A percentile compares a stretch with the other conserved stretches of the same genome.
Conservation (phyloP, 1,284 basidiomycete species). For the Malassezia dermatis region DNA sequence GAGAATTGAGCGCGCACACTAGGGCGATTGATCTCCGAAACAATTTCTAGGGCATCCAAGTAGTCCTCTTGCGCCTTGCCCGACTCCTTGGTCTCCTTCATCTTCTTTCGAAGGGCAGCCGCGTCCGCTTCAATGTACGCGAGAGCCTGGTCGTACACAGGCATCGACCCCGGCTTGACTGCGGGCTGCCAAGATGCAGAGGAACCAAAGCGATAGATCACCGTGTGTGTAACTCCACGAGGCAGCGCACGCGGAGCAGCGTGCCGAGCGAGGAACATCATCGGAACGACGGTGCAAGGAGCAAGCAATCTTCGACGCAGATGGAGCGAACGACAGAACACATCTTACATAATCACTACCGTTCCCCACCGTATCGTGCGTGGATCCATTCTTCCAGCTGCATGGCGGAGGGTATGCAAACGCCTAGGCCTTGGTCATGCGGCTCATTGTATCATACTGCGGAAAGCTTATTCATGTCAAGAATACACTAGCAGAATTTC, state of each 20-base stretch:
- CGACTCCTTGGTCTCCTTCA: slow-evolving; percentile 33
- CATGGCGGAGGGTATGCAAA: neutral
- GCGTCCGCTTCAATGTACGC: slow-evolving; percentile 55
- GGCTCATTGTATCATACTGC: slow-evolving; percentile 37
- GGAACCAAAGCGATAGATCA: neutral
- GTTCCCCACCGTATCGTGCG: neutral
- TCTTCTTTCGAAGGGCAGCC: slow-evolving; percentile 51
- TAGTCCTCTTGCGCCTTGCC: slow-evolving; percentile 48
- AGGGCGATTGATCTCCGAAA: slow-evolving; percentile 66
- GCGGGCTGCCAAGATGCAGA: slow-evolving; percentile 49
- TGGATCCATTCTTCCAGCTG: neutral
- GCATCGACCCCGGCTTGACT: slow-evolving; percentile 59
- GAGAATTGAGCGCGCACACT: slow-evolving; percentile 63
- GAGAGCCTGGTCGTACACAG: slow-evolving; percentile 73
- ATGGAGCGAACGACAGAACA: neutral
- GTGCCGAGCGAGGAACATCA: neutral
- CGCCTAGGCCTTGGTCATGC: slow-evolving; percentile 20
- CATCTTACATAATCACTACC: neutral
- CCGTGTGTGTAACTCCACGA: neutral
- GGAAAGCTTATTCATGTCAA: slow-evolving; percentile 35
- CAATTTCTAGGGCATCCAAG: slow-evolving; percentile 55
- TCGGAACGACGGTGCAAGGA: neutral
- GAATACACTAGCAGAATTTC: slow-evolving; percentile 34
- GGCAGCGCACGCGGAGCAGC: neutral
- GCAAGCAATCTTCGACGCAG: neutral